Percentiles rank a stretch among this genome's conserved stretches.
phyloP scores from a whole-genome alignment of 768 basidiomycete species.

The Lentinula detonsa region DNA sequence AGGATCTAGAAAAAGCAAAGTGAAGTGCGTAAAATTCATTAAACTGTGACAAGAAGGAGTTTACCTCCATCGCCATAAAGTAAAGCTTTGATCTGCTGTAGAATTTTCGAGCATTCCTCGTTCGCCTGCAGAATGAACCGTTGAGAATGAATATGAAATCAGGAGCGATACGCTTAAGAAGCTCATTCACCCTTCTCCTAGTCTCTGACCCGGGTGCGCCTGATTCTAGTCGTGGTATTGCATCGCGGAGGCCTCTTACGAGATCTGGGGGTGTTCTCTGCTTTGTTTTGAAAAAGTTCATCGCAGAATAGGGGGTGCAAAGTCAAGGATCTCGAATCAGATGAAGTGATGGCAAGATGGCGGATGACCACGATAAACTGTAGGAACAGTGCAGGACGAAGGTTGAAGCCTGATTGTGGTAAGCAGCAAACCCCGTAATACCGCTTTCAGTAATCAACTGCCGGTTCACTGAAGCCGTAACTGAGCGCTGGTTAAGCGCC shows the following conservation, averaged over 20 bases:
- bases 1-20: constrained; percentile 46
- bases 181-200: constrained; percentile 62
- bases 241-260: constrained; percentile 74
- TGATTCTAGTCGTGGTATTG: constrained; percentile 69
- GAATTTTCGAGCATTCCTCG: constrained; percentile 85
- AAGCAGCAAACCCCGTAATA: neutral
- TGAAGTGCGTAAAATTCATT: neutral
- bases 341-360: neutral
- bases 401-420: neutral
- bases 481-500: neutral
- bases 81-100: constrained; percentile 85
- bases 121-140: constrained; percentile 48
- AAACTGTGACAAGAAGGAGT: constrained; percentile 14
- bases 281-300: constrained; percentile 98
- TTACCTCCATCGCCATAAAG: constrained; percentile 85
- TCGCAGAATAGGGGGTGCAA: constrained; percentile 19
- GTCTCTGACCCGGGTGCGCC: constrained; percentile 71
- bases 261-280: constrained; percentile 84
- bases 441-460: neutral
- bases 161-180: constrained; percentile 12
- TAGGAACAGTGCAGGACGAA: neutral
- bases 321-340: neutral
- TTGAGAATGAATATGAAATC: neutral
- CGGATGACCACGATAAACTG: neutral
- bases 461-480: neutral